Percentiles rank a stretch among this genome's conserved stretches.
Evolutionary conservation across 2,329 filamentous ascomycete genomes (phyloP).

Genomic region (Zymoseptoria tritici): DNA sequence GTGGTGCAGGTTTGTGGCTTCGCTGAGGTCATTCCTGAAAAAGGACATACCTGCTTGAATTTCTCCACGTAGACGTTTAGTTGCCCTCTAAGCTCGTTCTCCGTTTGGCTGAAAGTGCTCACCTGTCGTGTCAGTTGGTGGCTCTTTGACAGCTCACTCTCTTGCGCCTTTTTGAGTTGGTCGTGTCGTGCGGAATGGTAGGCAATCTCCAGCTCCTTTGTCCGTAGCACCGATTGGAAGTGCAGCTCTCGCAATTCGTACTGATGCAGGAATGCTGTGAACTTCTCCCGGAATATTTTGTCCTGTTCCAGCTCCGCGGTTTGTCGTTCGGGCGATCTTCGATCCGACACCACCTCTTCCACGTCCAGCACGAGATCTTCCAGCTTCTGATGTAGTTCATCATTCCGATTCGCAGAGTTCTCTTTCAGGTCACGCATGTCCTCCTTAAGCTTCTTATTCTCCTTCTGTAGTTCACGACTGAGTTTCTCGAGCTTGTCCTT

Average conservation of each 20-base stretch:
- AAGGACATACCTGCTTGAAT: constrained; percentile 80
- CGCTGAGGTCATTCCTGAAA: neutral
- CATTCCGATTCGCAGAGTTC: constrained; percentile 72
- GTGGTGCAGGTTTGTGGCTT: neutral
- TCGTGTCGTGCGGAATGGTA: constrained; percentile 84
- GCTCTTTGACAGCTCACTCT: constrained; percentile 70
- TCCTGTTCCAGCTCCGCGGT: constrained; percentile 82
- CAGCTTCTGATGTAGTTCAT: constrained; percentile 77
- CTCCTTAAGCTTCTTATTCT: constrained; percentile 98
- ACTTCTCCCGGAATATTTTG: constrained; percentile 73
- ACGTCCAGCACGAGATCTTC: constrained; percentile 74
- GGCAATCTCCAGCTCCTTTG: constrained; percentile 92
- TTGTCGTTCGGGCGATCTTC: constrained; percentile 65
- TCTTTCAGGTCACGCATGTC: constrained; percentile 80
- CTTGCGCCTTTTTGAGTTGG: constrained; percentile 79
- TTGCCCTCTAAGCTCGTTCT: constrained; percentile 86
- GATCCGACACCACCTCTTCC: constrained; percentile 79
- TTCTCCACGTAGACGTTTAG: constrained; percentile 98
- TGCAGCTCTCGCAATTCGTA: constrained; percentile 93
- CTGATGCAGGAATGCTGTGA: constrained; percentile 93
- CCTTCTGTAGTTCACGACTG: constrained; percentile 85
- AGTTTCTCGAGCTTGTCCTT: constrained; percentile 97
- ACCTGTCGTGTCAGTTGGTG: constrained; percentile 85
- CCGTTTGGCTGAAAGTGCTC: constrained; percentile 90
- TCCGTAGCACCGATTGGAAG: constrained; percentile 83